Evolutionary conservation across 371 early-diverging fungal species (phyloP).

Genomic region (Apophysomyces elegans): DNA sequence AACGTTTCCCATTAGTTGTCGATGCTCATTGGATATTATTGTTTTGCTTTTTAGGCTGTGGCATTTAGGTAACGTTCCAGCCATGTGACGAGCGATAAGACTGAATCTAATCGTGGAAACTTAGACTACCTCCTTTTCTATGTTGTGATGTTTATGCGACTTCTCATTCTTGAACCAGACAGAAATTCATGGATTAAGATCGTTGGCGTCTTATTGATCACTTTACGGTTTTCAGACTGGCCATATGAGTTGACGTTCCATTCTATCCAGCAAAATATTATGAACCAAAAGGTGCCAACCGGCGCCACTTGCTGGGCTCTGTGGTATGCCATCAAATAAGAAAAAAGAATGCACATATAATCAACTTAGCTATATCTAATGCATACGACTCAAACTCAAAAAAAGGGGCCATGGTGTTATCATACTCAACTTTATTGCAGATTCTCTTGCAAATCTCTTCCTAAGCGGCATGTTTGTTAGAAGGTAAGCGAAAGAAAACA

Average conservation of each 20-base stretch:
- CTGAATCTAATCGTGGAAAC: slow-evolving; percentile 4
- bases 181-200: slow-evolving; percentile 45
- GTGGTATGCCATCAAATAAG: slow-evolving; percentile 29
- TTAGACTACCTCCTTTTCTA: slow-evolving; percentile 43
- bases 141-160: slow-evolving; percentile 49
- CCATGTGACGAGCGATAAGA: slow-evolving; percentile 1
- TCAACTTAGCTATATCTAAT: background rate
- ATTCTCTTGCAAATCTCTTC: slow-evolving; percentile 49
- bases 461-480: slow-evolving; percentile 55
- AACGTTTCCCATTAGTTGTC: background rate
- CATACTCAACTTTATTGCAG: slow-evolving; percentile 48
- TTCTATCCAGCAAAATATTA: slow-evolving; percentile 24
- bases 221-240: slow-evolving; percentile 52
- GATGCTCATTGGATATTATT: slow-evolving; percentile 9
- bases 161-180: slow-evolving; percentile 42
- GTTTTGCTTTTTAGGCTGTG: slow-evolving; percentile 8
- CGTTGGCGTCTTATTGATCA: slow-evolving; percentile 36
- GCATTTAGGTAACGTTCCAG: slow-evolving; percentile 4
- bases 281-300: slow-evolving; percentile 16
- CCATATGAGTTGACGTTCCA: slow-evolving; percentile 47
- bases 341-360: background rate
- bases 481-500: slow-evolving; percentile 23
- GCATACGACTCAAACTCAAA: background rate
- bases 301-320: slow-evolving; percentile 48
- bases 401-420: slow-evolving; percentile 48